Evolutionary conservation across 2,329 filamentous ascomycete genomes (phyloP), one percentile per base, ranked within the genome.

Genomic region (Colletotrichum liaoningense): DNA sequence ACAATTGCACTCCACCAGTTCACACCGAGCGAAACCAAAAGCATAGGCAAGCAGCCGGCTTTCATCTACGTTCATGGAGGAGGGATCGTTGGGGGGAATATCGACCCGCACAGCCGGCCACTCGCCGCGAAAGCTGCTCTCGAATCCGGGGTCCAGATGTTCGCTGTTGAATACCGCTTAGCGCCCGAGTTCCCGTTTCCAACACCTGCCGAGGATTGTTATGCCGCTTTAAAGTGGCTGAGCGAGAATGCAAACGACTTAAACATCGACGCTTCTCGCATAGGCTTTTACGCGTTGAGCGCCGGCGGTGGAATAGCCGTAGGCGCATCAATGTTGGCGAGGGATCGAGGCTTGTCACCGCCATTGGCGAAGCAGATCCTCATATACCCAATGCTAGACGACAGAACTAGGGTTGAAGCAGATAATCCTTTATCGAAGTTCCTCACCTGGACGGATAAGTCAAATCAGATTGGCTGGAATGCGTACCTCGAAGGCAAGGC

Each of bases 11-110:
- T 75, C 16, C 60, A 74, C 33, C 68, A 63, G 3, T 73, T 72
- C 62, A 57, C 72, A 1, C 14, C 38, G 6, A 30, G 24, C n/a
- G 30, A 1, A 1, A 22, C 24, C 12, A 49, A 46, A 8, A 26
- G 26, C 8, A 14, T 11, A 6, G n/a, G 8, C 9, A 59, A 59
- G 26, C 73, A 75, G 19, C 78, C 80, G 5, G 83, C 81, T 1
- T 77, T 85, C n/a, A 62, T 83, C n/a, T 81, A 85, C 72, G 72
- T 82, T 49, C 85, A 87, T 70, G 84, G 84, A n/a, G 85, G 86
- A 19, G 85, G 84, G 24, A 82, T 83, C 59, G 79, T 86, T 16
- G 72, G 76, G 1, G 78, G 83, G 1, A 76, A 73, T 12, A 77
- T 82, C 22, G 77, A 80, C 3, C 55, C 80, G 2, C 78, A 77